These are phyloP conservation scores for Phytophthora citricola DNA, from an alignment of 352 stramenopile genomes.

Conservation along the genomic window DNA sequence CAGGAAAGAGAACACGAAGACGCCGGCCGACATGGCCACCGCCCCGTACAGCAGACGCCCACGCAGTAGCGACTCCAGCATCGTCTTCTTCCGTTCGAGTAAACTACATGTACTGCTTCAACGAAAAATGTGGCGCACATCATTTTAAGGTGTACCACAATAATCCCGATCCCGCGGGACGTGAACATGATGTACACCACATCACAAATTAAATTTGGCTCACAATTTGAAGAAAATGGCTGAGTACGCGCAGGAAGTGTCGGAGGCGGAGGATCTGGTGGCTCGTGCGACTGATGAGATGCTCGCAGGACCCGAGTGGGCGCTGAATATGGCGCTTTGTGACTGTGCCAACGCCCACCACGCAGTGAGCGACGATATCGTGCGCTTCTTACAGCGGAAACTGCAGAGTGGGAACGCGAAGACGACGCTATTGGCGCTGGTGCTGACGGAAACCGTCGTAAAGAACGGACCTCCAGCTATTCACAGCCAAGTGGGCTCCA, in stretches of 20 bases:
- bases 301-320: conserved; percentile 66
- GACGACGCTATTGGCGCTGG: conserved; percentile 56
- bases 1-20: conserved; percentile 82
- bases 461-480: conserved; percentile 77
- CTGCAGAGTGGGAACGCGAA: conserved; percentile 62
- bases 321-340: conserved; percentile 77
- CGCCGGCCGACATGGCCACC: conserved; percentile 78
- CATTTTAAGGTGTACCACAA: no score
- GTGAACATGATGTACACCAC: conserved; percentile 3
- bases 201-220: conserved; percentile 7
- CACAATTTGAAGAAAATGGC: conserved; percentile 40
- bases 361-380: conserved; percentile 60
- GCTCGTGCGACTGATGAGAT: conserved; percentile 60
- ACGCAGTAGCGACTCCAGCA: conserved; percentile 49
- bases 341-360: conserved; percentile 66
- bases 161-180: background rate
- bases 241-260: conserved; percentile 49
- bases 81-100: conserved; percentile 1
- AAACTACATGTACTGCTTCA: conserved; percentile 1
- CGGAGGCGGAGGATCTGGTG: conserved; percentile 56
- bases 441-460: conserved; percentile 77
- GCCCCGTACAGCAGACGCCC: conserved; percentile 74
- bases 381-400: conserved; percentile 60
- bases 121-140: background rate
- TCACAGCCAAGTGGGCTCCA: conserved; percentile 61